These are phyloP conservation scores for Aureobasidium lini DNA, from an alignment of 2,329 filamentous ascomycete genomes.

Conservation along the genomic window DNA sequence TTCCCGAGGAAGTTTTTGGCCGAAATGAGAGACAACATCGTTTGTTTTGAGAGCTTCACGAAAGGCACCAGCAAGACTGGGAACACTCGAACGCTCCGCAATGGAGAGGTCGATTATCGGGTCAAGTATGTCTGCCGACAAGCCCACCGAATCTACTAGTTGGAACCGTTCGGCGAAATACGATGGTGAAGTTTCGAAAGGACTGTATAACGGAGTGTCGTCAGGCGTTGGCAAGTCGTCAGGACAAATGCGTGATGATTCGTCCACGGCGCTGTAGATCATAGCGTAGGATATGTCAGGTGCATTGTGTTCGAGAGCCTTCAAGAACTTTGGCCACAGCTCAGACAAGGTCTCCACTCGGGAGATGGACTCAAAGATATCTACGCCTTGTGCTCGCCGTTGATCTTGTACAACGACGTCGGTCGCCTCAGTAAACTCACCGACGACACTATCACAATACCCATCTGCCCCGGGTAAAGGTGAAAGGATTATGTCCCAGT, in stretches of 20 bases:
- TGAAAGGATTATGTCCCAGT: constrained; percentile 22
- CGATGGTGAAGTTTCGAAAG: background rate
- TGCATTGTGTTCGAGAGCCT: background rate
- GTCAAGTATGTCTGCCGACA: constrained; percentile 19
- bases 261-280: constrained; percentile 17
- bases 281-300: constrained; percentile 15
- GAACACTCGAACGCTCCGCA: no score
- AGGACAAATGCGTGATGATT: constrained; percentile 11
- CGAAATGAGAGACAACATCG: background rate
- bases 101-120: constrained; percentile 17
- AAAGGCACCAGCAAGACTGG: constrained; percentile 16
- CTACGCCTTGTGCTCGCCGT: constrained; percentile 1
- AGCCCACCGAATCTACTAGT: constrained; percentile 22
- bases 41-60: constrained; percentile 6
- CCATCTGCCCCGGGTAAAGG: constrained; percentile 19
- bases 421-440: constrained; percentile 15
- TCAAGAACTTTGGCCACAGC: constrained; percentile 12
- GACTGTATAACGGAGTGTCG: background rate
- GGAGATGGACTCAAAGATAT: constrained; percentile 9
- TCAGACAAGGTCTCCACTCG: background rate
- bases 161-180: constrained; percentile 12
- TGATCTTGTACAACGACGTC: constrained; percentile 7
- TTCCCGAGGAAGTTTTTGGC: background rate
- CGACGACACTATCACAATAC: constrained; percentile 10
- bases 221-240: constrained; percentile 6